Evolutionary conservation across 768 basidiomycete species (phyloP), one percentile per base, ranked within the genome.

Genomic region (Lyophyllum atratum): DNA sequence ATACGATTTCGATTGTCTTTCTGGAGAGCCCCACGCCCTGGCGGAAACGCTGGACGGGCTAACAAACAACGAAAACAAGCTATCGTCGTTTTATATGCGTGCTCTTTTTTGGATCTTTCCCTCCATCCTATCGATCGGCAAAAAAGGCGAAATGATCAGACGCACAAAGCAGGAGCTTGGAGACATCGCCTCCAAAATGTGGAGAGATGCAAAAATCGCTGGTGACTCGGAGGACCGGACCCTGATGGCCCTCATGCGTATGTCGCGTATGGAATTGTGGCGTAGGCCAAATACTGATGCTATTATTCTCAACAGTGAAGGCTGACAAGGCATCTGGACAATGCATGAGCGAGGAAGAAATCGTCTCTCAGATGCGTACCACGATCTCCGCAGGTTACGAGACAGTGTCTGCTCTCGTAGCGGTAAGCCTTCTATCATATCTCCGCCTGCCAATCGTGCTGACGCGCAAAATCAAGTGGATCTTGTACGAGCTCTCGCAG

Each of bases 31-130:
- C 3, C 77, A 83, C 62, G 65, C 74, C 22, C 67, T 87, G 3
- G 76, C 81, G 21, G 77, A 81, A 59, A 74, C 84, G 8, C 68
- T 87, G 43, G 83, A 87, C 61, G 78, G 79, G 25, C 70, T 87
- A 24, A 86, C 83, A n/a, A 85, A 85, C 65, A 80, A 79, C 46
- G 79, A 86, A 64, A 80, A 85, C 63, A 82, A 75, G 34, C 62
- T 63, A n/a, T 78, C 80, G 48, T 83, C 83, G 3, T 85, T 86
- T 65, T 85, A 85, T 61, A 85, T 85, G 76, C 80, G 83, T 37
- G 82, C 86, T 34, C 71, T 86, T 24, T 85, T 86, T 54, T 85
- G 82, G 83, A 66, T 84, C 15, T 77, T 82, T 25, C 85, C 85
- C 2, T 75, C 80, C 40, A 77, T 86, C 46, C 64, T 85, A 14